These are phyloP conservation scores for Chondrus crispus DNA, from an alignment of 23 red algal genomes.

Conservation along the genomic window DNA sequence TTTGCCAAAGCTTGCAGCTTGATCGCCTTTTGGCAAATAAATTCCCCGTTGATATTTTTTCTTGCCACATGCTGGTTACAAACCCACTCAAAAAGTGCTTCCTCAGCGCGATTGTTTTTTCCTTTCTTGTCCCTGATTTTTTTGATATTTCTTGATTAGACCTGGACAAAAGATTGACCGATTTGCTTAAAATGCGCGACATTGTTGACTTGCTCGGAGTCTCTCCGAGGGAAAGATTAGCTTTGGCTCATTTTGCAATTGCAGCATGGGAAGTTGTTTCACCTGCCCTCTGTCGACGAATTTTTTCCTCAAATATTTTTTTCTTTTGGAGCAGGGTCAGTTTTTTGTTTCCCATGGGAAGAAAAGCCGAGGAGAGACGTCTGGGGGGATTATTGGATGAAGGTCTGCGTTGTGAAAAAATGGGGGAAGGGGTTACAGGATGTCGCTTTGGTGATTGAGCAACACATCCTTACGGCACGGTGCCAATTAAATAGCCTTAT, in stretches of 20 bases:
- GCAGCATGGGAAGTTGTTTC: neutral
- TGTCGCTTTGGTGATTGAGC: no score
- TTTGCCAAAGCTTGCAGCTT: neutral
- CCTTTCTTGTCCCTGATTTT: neutral
- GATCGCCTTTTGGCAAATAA: neutral
- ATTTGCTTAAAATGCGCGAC: neutral
- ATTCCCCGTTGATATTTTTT: neutral
- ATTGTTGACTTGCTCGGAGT: neutral
- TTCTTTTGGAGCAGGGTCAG: constrained; percentile 1
- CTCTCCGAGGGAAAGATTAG: neutral
- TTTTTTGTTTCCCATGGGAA: neutral
- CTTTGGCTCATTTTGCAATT: neutral
- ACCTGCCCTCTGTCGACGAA: neutral
- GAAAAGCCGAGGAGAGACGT: no score
- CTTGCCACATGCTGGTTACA: constrained; percentile 24
- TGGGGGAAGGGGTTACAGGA: no score
- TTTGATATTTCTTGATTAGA: neutral
- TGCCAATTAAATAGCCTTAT: no score
- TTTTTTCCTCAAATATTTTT: neutral
- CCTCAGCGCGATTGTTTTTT: neutral
- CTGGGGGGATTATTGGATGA: no score
- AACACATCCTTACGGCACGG: no score
- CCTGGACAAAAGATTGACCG: neutral
- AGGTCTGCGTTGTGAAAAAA: no score
- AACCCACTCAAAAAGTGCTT: constrained; percentile 41